These are phyloP conservation scores for Aspergillus jensenii DNA, from an alignment of 2,329 filamentous ascomycete species.

Conservation along the genomic window DNA sequence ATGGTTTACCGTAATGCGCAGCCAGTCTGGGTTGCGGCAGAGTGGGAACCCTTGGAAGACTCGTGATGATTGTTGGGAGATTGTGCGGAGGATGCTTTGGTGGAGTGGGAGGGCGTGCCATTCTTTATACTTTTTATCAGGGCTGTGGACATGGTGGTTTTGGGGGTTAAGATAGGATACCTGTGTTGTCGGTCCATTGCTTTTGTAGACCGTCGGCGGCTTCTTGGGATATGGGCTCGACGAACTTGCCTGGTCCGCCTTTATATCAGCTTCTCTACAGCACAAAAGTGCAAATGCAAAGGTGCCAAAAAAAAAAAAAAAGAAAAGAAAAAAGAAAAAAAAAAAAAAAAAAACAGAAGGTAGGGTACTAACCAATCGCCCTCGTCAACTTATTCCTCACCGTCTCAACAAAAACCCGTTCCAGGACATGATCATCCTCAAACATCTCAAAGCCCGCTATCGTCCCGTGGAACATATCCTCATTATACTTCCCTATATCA, in stretches of 20 bases:
- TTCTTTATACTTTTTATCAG: neutral
- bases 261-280: no score
- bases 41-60: conserved; percentile 13
- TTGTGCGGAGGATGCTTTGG: conserved; percentile 2
- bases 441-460: conserved; percentile 6
- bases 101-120: conserved; percentile 13
- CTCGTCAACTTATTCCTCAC: no score
- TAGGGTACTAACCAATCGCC: no score
- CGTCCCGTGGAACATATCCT: conserved; percentile 4
- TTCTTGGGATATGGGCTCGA: conserved; percentile 8
- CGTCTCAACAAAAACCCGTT: no score
- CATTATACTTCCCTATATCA: conserved; percentile 1
- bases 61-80: conserved; percentile 6
- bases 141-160: neutral
- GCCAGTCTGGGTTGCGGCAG: conserved; percentile 20
- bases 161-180: neutral
- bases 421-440: neutral
- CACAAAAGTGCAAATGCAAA: no score
- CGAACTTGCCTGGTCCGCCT: no score
- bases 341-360: no score
- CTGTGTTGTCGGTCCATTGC: conserved; percentile 10
- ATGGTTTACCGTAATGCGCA: conserved; percentile 16
- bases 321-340: no score
- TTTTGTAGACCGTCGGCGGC: neutral
- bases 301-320: no score